Base-by-base conservation (phyloP, 176 grass and related monocot species). In the Raddia distichophylla region DNA sequence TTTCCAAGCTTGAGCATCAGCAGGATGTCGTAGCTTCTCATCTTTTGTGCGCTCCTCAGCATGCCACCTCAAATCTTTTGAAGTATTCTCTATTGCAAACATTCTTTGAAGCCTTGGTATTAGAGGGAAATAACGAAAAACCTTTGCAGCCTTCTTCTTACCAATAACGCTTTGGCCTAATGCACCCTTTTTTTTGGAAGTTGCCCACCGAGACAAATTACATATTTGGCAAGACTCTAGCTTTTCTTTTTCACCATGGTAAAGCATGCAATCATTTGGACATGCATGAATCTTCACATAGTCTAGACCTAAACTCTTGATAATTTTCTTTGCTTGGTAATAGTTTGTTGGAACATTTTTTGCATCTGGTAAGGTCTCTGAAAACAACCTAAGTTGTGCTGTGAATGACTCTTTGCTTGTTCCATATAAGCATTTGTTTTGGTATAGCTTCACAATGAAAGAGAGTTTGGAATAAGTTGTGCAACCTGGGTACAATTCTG, bases 61-160 rank as follows among this genome's bases (percentile, higher is more conserved):
- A 3, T 51, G 46, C 46, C 46, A 51, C 22, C 47, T 50, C 13
- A 3, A 22, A 71, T 71, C 69, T 33, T 51, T 27, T 33, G 20
- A 71, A 51, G 46, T 71, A 1, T 34, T 52, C n/a, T 33, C 2
- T 3, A 1, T 71, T 49, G 69, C 48, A 52, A 15, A 71, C 5
- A 69, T 69, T 48, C 46, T 71, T 71, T 71, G 20, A 51, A 73
- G 70, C 70, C 49, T 73, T 35, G 49, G 14, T 35, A 54, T 73
- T 3, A 73, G 15, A 32, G 49, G 33, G 33, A 64, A 37, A 64
- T 64, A 64, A 50, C 7, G 3, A 16, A 73, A 72, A 33, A 73
- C 7, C 8, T 54, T 18, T 73, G 49, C 7, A 10, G 49, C 49
- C 50, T 54, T 73, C 50, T 54, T 73, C 27, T 54, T 73, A 34